Evolutionary conservation across 805 yeast species (phyloP), one percentile per base, ranked within the genome.

Genomic region (Saccharomycopsis fermentans): DNA sequence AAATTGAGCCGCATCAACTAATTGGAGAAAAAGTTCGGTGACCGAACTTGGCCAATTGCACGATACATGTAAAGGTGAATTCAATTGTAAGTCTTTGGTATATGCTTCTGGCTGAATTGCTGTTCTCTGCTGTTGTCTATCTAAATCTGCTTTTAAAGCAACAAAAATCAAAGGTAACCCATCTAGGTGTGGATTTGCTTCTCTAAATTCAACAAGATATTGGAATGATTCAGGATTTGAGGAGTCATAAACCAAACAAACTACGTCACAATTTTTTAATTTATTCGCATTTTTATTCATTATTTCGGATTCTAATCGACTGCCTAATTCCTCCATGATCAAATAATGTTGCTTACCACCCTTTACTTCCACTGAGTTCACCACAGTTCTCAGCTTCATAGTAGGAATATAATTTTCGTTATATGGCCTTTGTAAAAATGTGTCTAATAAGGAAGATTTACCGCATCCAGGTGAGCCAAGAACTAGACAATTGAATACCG

Each of bases 301-400:
- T 3, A 90, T 81, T 0, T 94, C 95, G 0, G 87, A 83, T 67
- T 89, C 96, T 34, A 87, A 73, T 62, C 87, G 96, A 21, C 50
- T 43, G 0, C 96, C 97, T 43, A 90, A 73, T 66, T 94, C 99
- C 69, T 92, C 96, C 56, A 94, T 68, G 55, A 94, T 89, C 66
- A 94, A 72, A 67, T 94, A 94, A 68, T 96, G 90, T 70, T 94
- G 99, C 67, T 89, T 91, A 2, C 99, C 98, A 2, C 98, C 98
- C 55, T 84, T 84, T 66, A 91, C 72, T 68, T 94, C 99, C 12
- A 94, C 90, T 65, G 94, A 90, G 67, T 94, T 94, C 1, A 90
- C 97, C 3, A 89, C 96, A 1, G 88, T 78, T 39, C 86, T 77
- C 2, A 96, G 91, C 58, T 81, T 82, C 14, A 89, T 82, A 0